phyloP scores from a whole-genome alignment of 768 basidiomycete species.

The Boletus pseudo-olivaceus region DNA sequence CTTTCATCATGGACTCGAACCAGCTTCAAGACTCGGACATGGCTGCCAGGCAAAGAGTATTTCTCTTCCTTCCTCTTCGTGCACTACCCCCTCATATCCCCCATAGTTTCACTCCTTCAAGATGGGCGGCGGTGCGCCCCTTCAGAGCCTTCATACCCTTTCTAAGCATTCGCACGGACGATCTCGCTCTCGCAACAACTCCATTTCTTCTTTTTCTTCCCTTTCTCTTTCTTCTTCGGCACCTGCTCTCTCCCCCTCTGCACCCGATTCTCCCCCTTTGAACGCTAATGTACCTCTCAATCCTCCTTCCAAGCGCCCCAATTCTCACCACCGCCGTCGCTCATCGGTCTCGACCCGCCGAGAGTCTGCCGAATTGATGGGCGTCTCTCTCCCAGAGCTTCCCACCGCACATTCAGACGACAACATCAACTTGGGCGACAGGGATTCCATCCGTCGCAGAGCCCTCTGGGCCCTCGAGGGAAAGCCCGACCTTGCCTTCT shows the following conservation, averaged over 20 bases:
- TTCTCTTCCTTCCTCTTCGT: not conserved
- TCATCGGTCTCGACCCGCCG: conserved; percentile 87
- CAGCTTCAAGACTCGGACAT: conserved; percentile 24
- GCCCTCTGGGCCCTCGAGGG: conserved; percentile 89
- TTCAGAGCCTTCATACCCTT: conserved; percentile 38
- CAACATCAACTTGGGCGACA: conserved; percentile 64
- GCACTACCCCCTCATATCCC: not conserved
- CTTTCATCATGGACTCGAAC: conserved; percentile 37
- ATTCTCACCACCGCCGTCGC: conserved; percentile 79
- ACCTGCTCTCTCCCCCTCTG: conserved; percentile 35
- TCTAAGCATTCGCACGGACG: conserved; percentile 36
- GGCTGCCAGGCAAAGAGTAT: conserved; percentile 44
- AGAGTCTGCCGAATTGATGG: conserved; percentile 92
- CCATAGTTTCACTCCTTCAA: conserved; percentile 70
- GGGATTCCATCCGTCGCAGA: conserved; percentile 74
- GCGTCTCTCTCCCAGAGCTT: conserved; percentile 66
- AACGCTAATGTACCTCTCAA: conserved; percentile 15
- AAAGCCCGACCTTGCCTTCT: conserved; percentile 63
- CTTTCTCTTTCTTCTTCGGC: conserved; percentile 37
- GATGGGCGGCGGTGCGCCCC: conserved; percentile 45
- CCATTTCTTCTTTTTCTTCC: conserved; percentile 37
- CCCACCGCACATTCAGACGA: conserved; percentile 60
- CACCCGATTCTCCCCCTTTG: conserved; percentile 35
- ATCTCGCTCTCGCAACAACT: conserved; percentile 67
- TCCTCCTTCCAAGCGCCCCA: conserved; percentile 46